Percentiles rank a stretch among this genome's conserved stretches.
Conservation (phyloP, 148 eudicot genomes). For the Chenopodium album region DNA sequence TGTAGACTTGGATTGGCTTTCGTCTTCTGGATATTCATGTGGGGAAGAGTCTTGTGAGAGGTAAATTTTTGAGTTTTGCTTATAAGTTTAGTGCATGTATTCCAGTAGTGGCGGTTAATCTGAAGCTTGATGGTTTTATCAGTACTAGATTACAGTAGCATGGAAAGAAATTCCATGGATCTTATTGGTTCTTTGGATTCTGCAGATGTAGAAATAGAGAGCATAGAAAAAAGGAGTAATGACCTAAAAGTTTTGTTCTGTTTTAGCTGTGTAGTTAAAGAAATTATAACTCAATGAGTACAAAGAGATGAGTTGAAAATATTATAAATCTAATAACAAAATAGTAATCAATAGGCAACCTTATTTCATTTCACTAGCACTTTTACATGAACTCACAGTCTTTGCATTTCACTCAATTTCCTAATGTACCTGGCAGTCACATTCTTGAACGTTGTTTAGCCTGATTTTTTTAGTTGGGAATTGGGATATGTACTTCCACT, state of each 20-base stretch:
- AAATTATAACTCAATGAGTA: neutral
- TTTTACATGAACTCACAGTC: neutral
- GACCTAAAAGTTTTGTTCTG: neutral
- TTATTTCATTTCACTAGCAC: neutral
- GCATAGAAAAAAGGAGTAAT: neutral
- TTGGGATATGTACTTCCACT: neutral
- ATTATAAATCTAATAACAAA: too few relatives aligned
- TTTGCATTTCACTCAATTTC: neutral
- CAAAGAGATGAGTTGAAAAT: neutral
- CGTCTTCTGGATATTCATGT: constrained; percentile 83
- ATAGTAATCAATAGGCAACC: neutral
- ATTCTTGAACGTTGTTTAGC: neutral
- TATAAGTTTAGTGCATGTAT: too few relatives aligned
- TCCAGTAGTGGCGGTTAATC: neutral
- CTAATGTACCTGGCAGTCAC: neutral
- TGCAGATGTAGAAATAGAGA: neutral
- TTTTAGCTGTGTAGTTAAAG: neutral
- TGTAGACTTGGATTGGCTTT: constrained; percentile 86
- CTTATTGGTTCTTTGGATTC: neutral
- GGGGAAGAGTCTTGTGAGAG: constrained; percentile 77
- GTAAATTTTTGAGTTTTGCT: constrained; percentile 31
- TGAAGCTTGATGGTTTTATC: neutral
- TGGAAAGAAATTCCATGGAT: neutral
- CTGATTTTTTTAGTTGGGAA: neutral
- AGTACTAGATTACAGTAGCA: neutral